Base-by-base conservation (phyloP, 1,284 basidiomycete species). In the Boletus sp. region DNA sequence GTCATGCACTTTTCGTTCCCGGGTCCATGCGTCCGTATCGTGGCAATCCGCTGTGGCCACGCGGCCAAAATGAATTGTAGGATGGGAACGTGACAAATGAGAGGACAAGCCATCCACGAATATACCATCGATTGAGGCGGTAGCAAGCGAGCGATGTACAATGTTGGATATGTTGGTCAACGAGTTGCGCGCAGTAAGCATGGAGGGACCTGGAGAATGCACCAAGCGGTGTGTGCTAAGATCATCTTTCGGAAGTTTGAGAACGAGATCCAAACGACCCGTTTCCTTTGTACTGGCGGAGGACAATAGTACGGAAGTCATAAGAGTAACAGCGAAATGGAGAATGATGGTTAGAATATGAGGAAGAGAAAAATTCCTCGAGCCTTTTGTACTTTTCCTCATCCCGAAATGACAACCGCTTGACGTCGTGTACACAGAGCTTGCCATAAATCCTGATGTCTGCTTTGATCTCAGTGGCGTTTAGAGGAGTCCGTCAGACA, bases 21-120 rank as follows among this genome's bases (percentile, higher is more conserved):
- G 56, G 12, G 43, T 7, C 61, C 73, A 74, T 57, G 72, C 52
- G 59, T 61, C 56, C 37, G 27, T 60, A 60, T 71, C 71, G 70
- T 73, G 70, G 71, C 56, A 20, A 54, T 53, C 48, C 52, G 42
- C 51, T 41, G 53, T 39, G 37, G 54, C 66, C 72, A 71, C 60
- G 68, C 61, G 65, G 41, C 50, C 29, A 36, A 47, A 15, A 54
- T 65, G 65, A 58, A 54, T 44, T 55, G 50, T 55, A 22, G 47
- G 29, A 55, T 51, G 39, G 18, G 50, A 61, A 56, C 29, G 57
- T 58, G 60, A 50, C 54, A 55, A 60, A 42, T 45, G 41, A 12
- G 49, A 54, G 22, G 49, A 37, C 27, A 51, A 51, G 42, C 51
- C 51, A 51, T 60, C 51, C 43, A 44, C 22, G 5, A 31, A 51